Evolutionary conservation across 2,329 filamentous ascomycete genomes (phyloP), one percentile per base, ranked within the genome.

Genomic region (Neofusicoccum kwambonambiense): DNA sequence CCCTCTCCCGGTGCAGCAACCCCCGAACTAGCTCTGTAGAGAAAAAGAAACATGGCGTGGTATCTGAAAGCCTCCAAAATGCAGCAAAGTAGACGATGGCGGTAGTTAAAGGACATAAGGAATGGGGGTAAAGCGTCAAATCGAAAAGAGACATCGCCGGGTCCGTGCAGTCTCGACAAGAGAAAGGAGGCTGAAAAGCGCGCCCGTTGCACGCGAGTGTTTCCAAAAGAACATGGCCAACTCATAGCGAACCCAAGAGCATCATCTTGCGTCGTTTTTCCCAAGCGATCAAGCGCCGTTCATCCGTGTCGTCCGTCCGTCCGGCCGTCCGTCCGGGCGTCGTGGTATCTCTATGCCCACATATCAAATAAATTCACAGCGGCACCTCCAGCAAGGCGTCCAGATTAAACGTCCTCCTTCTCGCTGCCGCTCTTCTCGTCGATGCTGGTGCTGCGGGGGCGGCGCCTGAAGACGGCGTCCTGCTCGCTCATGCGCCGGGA

Each of bases 401-500:
- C n/a, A 7, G 27, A 22, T 57, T 62, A 62, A 12, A 50, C 50
- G 41, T 64, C 61, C 51, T 64, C 61, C 61, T 64, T 64, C 41
- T 64, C 61, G 13, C 61, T 64, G 49, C 50, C 61, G 51, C 61
- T 64, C 63, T 65, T 65, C 63, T 65, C 63, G 63, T 60, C 56
- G 45, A 65, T 47, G 52, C 62, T 64, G 62, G 27, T 39, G 51
- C 62, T 47, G 27, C 44, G 42, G 6, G 54, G 47, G 19, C 56
- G 54, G 17, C 37, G 63, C 37, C 50, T 87, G 84, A 95, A 93
- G 77, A 91, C 89, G 69, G 93, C 93, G 73, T 97, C 93, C 78
- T 97, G 93, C 70, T 90, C 82, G 34, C 87, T 90, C 93, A 97
- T 95, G 73, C 93, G 87, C 69, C 93, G 86, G 70, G 90, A 90